phyloP scores from a whole-genome alignment of 306 rosid species.

The Trifolium dubium region DNA sequence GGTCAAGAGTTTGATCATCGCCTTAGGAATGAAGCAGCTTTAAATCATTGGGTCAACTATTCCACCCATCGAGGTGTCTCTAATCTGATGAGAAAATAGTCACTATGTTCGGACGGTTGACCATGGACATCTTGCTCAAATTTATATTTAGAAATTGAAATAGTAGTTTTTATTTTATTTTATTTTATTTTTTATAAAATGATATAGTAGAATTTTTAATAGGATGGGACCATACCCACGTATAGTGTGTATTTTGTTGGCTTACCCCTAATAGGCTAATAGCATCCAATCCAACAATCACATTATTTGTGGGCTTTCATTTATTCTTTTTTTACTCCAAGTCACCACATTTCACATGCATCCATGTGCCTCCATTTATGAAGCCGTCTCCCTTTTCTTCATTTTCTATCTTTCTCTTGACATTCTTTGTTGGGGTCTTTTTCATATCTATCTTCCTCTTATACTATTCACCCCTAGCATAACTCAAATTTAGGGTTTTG shows the following conservation, averaged over 20 bases:
- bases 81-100: no score
- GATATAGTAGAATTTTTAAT: no score
- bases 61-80: no score
- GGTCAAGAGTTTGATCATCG: no score
- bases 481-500: background rate
- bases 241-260: background rate
- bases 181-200: no score
- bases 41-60: no score
- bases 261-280: background rate
- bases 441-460: slow-evolving; percentile 24
- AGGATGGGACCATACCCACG: background rate
- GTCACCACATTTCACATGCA: slow-evolving; percentile 63
- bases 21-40: no score
- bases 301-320: background rate
- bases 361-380: slow-evolving; percentile 71
- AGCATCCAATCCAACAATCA: no score
- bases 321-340: background rate
- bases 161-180: no score
- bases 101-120: no score
- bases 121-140: no score
- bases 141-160: no score
- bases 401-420: background rate
- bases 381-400: slow-evolving; percentile 37
- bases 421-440: background rate
- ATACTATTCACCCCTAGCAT: background rate